Evolutionary conservation across 306 rosid species (phyloP), one percentile per base, ranked within the genome.

Genomic region (Quillaja saponaria): DNA sequence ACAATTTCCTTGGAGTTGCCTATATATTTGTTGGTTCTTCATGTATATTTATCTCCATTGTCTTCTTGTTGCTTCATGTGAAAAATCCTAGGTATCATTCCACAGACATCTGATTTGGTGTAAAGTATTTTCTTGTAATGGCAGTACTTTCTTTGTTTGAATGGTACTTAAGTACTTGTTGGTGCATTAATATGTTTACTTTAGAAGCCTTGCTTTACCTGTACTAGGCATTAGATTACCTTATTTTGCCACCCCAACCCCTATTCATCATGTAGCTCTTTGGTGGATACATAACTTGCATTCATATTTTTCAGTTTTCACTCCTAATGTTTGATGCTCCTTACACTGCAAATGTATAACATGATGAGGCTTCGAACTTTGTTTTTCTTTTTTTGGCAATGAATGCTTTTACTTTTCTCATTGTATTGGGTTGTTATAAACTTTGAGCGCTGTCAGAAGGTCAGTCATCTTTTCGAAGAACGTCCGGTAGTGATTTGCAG

Each of bases 1-100:
- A 92, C 34, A 86, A 92, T 82, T 92, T 92, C 80, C 90, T 84
- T 37, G 98, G 98, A 66, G 49, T 84, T 21, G 84, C 96, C 71
- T 88, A 72, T 79, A 71, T 87, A 54, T 71, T 81, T 75, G 84
- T 88, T 55, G 98, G 98, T 31, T 66, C 78, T 28, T 77, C 74
- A 40, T 84, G 85, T 63, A 67, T 92, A 74, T 34, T 92, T 46
- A 71, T 81, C 62, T 78, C 90, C 63, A 42, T 88, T 48, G 51
- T 82, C 87, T 92, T 92, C 87, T 58, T 83, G 67, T 66, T 92
- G 76, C 90, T 92, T 64, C 98, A 92, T 56, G 31, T 88, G 79
- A 92, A 82, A 71, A 63, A 19, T 68, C 79, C 79, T 39, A 86
- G 96, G 98, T 92, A 74, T 49, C 14, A 67, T 19, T 51, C 28